Base-by-base conservation (phyloP, 805 yeast genomes). In the Danielia reshetovae region DNA sequence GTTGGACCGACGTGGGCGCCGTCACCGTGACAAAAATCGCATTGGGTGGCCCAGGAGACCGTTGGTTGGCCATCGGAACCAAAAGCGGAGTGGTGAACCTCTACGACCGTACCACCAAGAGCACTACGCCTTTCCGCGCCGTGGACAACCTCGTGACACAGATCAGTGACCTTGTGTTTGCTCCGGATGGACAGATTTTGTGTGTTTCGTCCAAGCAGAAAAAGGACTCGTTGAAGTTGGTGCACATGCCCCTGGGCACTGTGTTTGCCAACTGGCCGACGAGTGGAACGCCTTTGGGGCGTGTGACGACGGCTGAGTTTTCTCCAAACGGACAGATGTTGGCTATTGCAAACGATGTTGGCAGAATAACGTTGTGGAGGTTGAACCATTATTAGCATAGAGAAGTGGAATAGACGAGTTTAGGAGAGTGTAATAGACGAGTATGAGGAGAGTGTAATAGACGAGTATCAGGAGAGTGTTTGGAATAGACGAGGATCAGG, bases 241-340 rank as follows among this genome's bases (percentile, higher is more conserved):
- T 87, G 9, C 97, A 93, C 55, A 61, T 90, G 38, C 96, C 97
- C 15, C 74, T 85, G 17, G 86, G 90, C 45, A 75, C 85, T 13
- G 95, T 86, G 5, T 93, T 80, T 62, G 71, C 80, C 31, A 93
- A 93, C 66, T 93, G 98, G 98, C 99, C 99, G 12, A 93, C 97
- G 2, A 80, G 90, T 34, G 88, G 88, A 5, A 90, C 98, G 1
- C 97, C 98, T 8, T 72, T 93, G 46, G 99, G 98, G n/a, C 79
- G 82, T 46, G 96, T 93, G 22, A 85, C 96, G 0, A 61, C 80
- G 12, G 81, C 79, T 2, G 75, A 78, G 11, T 90, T 90, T 59
- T 79, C 94, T 27, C 87, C 93, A 18, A 76, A 77, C 43, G 77
- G 80, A 39, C 93, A 86, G 59, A 77, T 89, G 80, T 58, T 93